Evolutionary conservation across 495 filamentous ascomycete species (phyloP), one percentile per base, ranked within the genome.

Genomic region (Clohesyomyces aquaticus): DNA sequence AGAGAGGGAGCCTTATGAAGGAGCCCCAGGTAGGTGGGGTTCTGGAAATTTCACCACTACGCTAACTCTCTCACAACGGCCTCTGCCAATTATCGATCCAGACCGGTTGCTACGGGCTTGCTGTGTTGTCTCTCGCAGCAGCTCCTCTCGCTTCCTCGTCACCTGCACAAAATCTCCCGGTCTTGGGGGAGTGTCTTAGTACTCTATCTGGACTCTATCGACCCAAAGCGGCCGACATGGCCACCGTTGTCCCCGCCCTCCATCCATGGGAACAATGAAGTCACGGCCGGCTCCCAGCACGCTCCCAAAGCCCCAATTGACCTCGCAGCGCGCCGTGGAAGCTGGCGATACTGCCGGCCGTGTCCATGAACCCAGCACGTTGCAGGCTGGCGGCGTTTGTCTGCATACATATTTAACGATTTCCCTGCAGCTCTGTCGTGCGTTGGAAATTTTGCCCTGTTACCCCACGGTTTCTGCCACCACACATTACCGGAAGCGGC

Each of bases 381-480:
- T 32, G 19, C 14, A 25, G 16, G 48, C 55, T 65, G 55, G 66
- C 66, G 48, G 38, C 35, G 47, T 48, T 46, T 50, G 55, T 45
- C 27, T 49, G 49, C 59, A 47, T 59, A 35, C 26, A 55, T 38
- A 55, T 41, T 63, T 19, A 25, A 65, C 41, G 45, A 58, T 60
- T 61, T 49, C 51, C 61, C 66, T 69, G 66, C 66, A 69, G 61
- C 41, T 65, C 61, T 57, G 61, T 61, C 57, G 66, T 59, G 61
- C 62, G 61, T 65, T 57, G 35, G 38, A 60, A 66, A 55, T 49
- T 64, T 68, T 57, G 56, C 61, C 61, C 48, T 57, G 49, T 63
- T 69, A 69, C 66, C 66, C 66, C 66, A 69, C 66, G 66, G 66
- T 69, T 69, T 64, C 66, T 64, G 66, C 66, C 60, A 61, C 23